Base-by-base conservation (phyloP, 805 yeast species). In the Kodamaea hsintzibuensis region DNA sequence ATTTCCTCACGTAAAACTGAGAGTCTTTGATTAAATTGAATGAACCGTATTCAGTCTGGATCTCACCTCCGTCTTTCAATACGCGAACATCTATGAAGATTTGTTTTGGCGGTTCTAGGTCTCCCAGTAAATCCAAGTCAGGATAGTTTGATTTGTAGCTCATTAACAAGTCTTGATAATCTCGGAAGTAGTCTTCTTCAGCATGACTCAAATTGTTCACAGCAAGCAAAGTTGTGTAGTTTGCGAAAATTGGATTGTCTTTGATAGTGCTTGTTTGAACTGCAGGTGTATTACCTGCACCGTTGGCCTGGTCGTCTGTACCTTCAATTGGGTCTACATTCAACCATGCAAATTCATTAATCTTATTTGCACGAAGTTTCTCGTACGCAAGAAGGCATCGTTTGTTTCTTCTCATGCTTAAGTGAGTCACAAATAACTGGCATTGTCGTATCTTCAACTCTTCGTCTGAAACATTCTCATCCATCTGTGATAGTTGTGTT, bases 11-110 rank as follows among this genome's bases (percentile, higher is more conserved):
- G 65, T 89, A 93, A 65, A 93, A 92, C 65, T 95, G 98, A 2
- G 97, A 89, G 67, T 93, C 93, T 64, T 92, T 93, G 2, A 96
- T 89, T 59, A 95, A 73, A 62, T 92, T 92, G 73, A 95, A 91
- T 2, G 91, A 97, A 18, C 98, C 99, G 62, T 93, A 93, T 67
- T 93, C 99, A 0, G 99, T 95, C 65, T 92, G 97, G 37, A 93
- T 91, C 66, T 95, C 98, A 1, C 99, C 99, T 0, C 96, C 98
- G 63, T 93, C 96, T 66, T 88, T 88, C 50, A 93, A 71, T 7
- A 93, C 98, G 54, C 99, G 76, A 3, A 95, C 98, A 64, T 93
- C 99, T 8, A 93, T 89, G 62, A 93, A 95, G 27, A 95, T 88
- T 60, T 91, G 96, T 38, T 81, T 82, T 1, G 99, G 98, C 0